Evolutionary conservation across 192 early-diverging fungal genomes (phyloP).

Genomic region (Gaertneriomyces semiglobifer): DNA sequence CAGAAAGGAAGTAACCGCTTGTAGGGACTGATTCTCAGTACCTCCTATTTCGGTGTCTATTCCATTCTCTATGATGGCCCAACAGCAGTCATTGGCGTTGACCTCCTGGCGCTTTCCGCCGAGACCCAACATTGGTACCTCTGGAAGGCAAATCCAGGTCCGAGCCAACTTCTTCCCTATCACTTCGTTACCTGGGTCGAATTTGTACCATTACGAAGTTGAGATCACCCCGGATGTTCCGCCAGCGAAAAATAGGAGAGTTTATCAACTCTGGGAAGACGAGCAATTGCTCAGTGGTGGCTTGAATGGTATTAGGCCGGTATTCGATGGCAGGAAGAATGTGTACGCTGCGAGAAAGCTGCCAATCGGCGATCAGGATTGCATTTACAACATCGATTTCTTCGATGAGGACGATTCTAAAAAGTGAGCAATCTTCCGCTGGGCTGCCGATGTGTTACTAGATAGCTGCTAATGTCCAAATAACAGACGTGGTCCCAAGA

Average conservation of each 20-base stretch:
- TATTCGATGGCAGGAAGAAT: conserved; percentile 84
- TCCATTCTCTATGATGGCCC: no score
- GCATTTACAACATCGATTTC: conserved; percentile 58
- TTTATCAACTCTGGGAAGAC: conserved; percentile 67
- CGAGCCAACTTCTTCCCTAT: conserved; percentile 79
- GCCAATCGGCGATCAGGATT: conserved; percentile 49
- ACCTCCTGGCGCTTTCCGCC: conserved; percentile 25
- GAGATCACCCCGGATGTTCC: conserved; percentile 75
- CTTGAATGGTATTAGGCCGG: conserved; percentile 58
- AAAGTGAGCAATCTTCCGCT: background rate
- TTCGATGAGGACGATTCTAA: conserved; percentile 50
- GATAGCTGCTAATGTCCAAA: background rate
- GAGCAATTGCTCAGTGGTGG: conserved; percentile 39
- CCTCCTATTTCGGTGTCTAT: no score
- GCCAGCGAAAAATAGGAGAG: conserved; percentile 64
- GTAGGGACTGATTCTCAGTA: no score
- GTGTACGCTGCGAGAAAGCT: conserved; percentile 62
- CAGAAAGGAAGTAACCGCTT: no score
- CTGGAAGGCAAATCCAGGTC: conserved; percentile 46
- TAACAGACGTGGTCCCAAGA: conserved; percentile 41
- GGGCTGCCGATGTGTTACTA: background rate
- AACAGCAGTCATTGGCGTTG: background rate
- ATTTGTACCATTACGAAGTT: conserved; percentile 89
- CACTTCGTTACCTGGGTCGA: conserved; percentile 53
- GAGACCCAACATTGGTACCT: conserved; percentile 39